phyloP scores from a whole-genome alignment of 2,329 filamentous ascomycete species.

The Aspergillus fructus region DNA sequence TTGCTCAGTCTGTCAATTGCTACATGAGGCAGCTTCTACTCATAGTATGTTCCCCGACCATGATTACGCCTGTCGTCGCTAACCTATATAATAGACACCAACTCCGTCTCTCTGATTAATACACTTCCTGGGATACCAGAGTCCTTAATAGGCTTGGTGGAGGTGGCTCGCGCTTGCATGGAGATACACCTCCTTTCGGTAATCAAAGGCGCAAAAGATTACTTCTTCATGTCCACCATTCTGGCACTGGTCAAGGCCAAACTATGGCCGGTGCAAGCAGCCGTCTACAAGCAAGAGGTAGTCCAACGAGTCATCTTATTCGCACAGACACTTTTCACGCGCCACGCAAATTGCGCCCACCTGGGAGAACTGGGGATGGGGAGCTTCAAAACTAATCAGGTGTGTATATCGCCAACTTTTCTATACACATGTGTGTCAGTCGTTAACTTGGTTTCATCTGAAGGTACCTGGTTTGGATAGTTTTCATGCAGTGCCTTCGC shows the following conservation, averaged over 20 bases:
- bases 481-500: conserved; percentile 21
- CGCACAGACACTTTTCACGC: conserved; percentile 35
- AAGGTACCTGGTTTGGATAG: conserved; percentile 23
- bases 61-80: neutral
- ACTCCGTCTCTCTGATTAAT: conserved; percentile 22
- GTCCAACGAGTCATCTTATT: conserved; percentile 37
- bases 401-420: conserved; percentile 5
- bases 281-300: conserved; percentile 35
- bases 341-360: conserved; percentile 34
- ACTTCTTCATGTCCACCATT: conserved; percentile 40
- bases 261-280: conserved; percentile 34
- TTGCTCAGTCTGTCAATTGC: conserved; percentile 37
- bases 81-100: neutral
- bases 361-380: conserved; percentile 30
- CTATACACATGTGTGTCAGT: too few species aligned
- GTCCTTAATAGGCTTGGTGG: conserved; percentile 33
- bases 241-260: conserved; percentile 34
- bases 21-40: conserved; percentile 27
- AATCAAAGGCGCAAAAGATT: conserved; percentile 40
- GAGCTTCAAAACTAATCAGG: conserved; percentile 32
- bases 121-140: conserved; percentile 33
- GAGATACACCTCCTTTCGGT: conserved; percentile 33
- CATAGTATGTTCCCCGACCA: conserved; percentile 18
- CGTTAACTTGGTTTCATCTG: neutral
- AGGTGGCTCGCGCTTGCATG: conserved; percentile 29